Percentiles rank a stretch among this genome's conserved stretches.
Evolutionary conservation across 805 yeast genomes (phyloP).

Genomic region (Cyberlindnera maclurae): DNA sequence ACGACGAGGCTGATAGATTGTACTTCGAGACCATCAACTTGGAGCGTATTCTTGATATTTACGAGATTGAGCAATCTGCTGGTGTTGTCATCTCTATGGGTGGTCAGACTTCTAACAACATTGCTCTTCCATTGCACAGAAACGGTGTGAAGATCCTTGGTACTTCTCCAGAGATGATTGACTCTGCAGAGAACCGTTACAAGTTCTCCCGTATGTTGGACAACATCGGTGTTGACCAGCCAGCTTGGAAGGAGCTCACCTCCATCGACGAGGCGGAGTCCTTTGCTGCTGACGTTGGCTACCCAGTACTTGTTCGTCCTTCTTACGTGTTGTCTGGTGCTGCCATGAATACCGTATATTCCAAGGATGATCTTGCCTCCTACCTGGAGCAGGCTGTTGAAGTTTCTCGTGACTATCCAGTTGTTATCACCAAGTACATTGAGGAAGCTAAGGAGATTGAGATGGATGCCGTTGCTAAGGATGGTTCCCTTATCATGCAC

Average conservation of each 20-base stretch:
- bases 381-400: conserved; percentile 92
- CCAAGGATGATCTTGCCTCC: conserved; percentile 78
- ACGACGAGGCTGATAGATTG: conserved; percentile 94
- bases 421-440: conserved; percentile 92
- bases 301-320: conserved; percentile 96
- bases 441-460: conserved; percentile 97
- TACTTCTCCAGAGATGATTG: conserved; percentile 97
- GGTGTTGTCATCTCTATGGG: conserved; percentile 98
- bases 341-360: conserved; percentile 96
- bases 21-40: conserved; percentile 93
- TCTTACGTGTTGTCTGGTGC: conserved; percentile 97
- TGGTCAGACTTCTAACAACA: conserved; percentile 97
- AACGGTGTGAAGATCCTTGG: conserved; percentile 94
- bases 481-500: conserved; percentile 92
- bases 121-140: conserved; percentile 87
- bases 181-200: conserved; percentile 95
- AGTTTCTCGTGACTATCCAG: conserved; percentile 97
- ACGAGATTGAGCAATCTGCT: conserved; percentile 79
- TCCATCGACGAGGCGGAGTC: conserved; percentile 87
- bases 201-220: conserved; percentile 97
- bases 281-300: conserved; percentile 84
- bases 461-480: conserved; percentile 96
- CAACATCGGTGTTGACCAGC: conserved; percentile 94
- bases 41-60: conserved; percentile 91
- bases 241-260: conserved; percentile 97